These are phyloP conservation scores for Calonectria pteridis DNA, from an alignment of 2,329 filamentous ascomycete genomes.

Conservation along the genomic window DNA sequence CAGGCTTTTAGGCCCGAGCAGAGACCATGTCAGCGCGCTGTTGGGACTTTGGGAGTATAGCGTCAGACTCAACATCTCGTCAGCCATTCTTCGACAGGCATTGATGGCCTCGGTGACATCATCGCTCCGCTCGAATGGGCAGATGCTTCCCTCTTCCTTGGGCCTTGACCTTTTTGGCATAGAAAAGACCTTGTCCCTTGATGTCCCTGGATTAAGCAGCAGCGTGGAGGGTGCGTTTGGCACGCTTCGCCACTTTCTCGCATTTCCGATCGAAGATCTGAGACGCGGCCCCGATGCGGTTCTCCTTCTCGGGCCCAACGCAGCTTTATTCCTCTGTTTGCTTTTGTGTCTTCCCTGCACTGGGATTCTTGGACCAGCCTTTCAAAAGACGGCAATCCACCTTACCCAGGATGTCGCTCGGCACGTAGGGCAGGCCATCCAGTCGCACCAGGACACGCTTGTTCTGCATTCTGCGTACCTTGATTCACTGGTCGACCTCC, in stretches of 20 bases:
- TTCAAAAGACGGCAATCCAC: slow-evolving; percentile 24
- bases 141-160: not conserved
- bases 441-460: slow-evolving; percentile 32
- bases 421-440: slow-evolving; percentile 19
- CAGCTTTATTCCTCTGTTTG: slow-evolving; percentile 28
- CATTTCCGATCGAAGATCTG: slow-evolving; percentile 27
- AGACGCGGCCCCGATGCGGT: slow-evolving; percentile 28
- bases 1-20: slow-evolving; percentile 8
- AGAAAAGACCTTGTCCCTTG: slow-evolving; percentile 18
- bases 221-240: slow-evolving; percentile 21
- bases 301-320: slow-evolving; percentile 29
- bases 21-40: slow-evolving; percentile 2
- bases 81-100: slow-evolving; percentile 29
- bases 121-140: slow-evolving; percentile 14
- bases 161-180: slow-evolving; percentile 13
- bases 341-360: slow-evolving; percentile 29
- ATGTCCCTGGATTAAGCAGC: slow-evolving; percentile 12
- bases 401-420: slow-evolving; percentile 21
- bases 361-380: slow-evolving; percentile 28
- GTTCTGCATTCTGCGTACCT: slow-evolving; percentile 17
- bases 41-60: slow-evolving; percentile 33
- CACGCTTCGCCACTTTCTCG: slow-evolving; percentile 24
- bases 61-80: slow-evolving; percentile 29
- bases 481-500: slow-evolving; percentile 4
- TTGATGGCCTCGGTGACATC: slow-evolving; percentile 20